Base-by-base conservation (phyloP, 208 protist genomes). In the Trypanosoma congolense region DNA sequence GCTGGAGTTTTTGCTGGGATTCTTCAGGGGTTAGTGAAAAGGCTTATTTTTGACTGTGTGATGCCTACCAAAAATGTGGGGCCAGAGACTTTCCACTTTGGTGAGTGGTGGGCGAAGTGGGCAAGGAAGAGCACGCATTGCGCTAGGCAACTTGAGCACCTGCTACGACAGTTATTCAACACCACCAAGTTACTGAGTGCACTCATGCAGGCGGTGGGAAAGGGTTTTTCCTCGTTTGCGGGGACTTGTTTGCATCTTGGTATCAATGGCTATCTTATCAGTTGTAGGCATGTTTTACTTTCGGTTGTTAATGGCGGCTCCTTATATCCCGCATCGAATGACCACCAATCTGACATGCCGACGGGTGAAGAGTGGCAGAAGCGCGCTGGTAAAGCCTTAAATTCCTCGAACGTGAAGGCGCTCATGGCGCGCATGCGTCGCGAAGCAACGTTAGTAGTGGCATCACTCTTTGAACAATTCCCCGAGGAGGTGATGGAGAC, bases 381-480 rank as follows among this genome's bases (percentile, higher is more conserved):
- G 6, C 56, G 66, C 16, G 43, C 77, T 22, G 56, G 47, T 4
- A 68, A 56, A 26, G 62, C 67, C 2, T 65, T 87, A 21, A 48
- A 48, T 28, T 71, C 56, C 26, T 71, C 64, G 44, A 31, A 56
- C 10, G 35, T 93, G 10, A 80, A 80, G 31, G 49, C 71, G 19
- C 42, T 73, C 18, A 36, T 87, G n/a, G 54, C 73, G 36, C 49
- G 75, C 43, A 58, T 90, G 24, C 82, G 87, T 43, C 77, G 79
- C 21, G 49, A 51, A 26, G 50, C 80, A 35, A 40, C 82, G 19
- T 46, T 52, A 4, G 65, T 89, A 33, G 78, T 87, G 30, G 67
- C 73, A 24, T 60, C 73, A 42, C 57, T 93, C n/a, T 83, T 70
- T 29, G 87, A 94, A 64, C 80, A 90, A 49, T 91, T 94, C 58